phyloP scores from a whole-genome alignment of 192 early-diverging fungal genomes.

The Geranomyces michiganensis region DNA sequence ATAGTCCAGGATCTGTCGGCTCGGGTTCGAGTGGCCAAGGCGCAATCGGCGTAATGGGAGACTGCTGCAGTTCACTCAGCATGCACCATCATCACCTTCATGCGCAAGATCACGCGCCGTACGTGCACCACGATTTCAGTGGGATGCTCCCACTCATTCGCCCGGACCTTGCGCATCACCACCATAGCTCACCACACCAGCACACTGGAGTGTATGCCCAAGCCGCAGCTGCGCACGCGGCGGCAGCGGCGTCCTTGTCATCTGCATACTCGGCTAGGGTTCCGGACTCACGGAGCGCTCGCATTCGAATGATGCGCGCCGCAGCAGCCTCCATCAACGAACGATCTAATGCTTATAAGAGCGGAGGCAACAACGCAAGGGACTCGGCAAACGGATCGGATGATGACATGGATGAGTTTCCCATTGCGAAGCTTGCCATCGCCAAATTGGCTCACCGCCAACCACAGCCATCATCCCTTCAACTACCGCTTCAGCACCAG shows the following conservation, averaged over 20 bases:
- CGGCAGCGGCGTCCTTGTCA: background rate
- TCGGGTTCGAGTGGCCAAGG: background rate
- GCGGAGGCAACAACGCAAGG: background rate
- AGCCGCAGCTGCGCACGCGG: background rate
- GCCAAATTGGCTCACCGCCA: background rate
- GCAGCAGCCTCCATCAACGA: constrained; percentile 1
- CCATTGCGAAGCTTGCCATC: background rate
- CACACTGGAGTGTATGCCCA: background rate
- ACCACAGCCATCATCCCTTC: background rate
- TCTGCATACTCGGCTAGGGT: too few relatives aligned
- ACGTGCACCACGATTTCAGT: background rate
- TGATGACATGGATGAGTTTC: constrained; percentile 5
- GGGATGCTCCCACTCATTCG: background rate
- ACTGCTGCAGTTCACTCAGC: background rate
- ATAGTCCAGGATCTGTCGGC: background rate
- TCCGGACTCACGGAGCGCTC: constrained; percentile 11
- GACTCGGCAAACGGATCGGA: background rate
- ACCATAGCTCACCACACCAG: background rate
- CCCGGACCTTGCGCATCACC: background rate
- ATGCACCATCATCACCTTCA: constrained; percentile 4
- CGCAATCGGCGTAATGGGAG: background rate
- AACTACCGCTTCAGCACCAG: background rate
- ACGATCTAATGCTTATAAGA: background rate
- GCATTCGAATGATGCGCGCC: constrained; percentile 10
- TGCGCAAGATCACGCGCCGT: background rate